Percentiles rank a stretch among this genome's conserved stretches.
These are phyloP conservation scores for Aspergillus fumigatus DNA, from an alignment of 2,329 filamentous ascomycete species.

Conservation along the genomic window DNA sequence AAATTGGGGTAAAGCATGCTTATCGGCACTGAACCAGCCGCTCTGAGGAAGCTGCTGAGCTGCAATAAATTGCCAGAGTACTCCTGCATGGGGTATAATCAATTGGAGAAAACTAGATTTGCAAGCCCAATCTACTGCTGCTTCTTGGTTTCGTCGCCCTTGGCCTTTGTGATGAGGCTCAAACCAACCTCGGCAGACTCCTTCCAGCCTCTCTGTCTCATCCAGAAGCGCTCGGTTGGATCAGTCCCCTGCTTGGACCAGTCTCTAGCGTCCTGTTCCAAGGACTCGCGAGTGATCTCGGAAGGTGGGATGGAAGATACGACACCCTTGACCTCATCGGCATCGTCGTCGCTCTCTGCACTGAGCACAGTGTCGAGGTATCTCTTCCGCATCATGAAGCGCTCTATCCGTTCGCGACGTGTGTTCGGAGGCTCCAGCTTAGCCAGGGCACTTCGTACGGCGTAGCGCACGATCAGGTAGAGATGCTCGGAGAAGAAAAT, in stretches of 20 bases:
- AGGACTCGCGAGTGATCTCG: slow-evolving; percentile 31
- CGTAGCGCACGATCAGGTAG: slow-evolving; percentile 73
- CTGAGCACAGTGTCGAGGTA: slow-evolving; percentile 55
- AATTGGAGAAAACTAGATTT: too few species aligned
- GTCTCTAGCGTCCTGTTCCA: slow-evolving; percentile 41
- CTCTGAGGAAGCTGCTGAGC: too few species aligned
- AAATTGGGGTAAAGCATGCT: too few species aligned
- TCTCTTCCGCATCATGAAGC: slow-evolving; percentile 73
- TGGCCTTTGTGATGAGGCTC: slow-evolving; percentile 34
- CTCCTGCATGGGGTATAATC: too few species aligned
- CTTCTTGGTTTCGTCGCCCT: slow-evolving; percentile 29
- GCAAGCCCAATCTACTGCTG: slow-evolving; percentile 20
- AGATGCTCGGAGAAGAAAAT: slow-evolving; percentile 86
- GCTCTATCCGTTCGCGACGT: slow-evolving; percentile 77
- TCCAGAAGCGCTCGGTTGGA: slow-evolving; percentile 40
- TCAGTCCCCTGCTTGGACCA: slow-evolving; percentile 31
- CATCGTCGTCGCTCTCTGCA: slow-evolving; percentile 19
- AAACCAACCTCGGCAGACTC: slow-evolving; percentile 39
- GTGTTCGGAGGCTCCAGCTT: slow-evolving; percentile 83
- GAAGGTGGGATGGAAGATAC: slow-evolving; percentile 12
- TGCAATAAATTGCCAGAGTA: too few species aligned
- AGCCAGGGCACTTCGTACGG: slow-evolving; percentile 66
- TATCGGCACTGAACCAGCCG: too few species aligned
- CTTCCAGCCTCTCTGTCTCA: slow-evolving; percentile 41
- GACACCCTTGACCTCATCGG: slow-evolving; percentile 7